A percentile compares a stretch with the other conserved stretches of the same genome.
Conservation (phyloP, 441 rosid genomes). For the Populus tomentosa region DNA sequence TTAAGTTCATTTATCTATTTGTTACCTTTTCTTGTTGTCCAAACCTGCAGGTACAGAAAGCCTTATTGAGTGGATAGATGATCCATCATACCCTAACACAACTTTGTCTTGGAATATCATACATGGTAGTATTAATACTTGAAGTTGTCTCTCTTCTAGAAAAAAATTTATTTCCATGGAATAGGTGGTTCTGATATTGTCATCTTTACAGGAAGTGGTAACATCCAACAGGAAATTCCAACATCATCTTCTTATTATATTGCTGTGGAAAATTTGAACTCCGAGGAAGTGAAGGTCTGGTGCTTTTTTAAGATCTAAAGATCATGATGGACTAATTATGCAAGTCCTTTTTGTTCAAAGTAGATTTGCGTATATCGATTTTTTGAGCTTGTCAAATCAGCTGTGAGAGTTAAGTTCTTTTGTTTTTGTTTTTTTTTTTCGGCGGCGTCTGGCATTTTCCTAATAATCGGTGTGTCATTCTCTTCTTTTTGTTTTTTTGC, state of each 20-base stretch:
- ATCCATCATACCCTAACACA: conserved; percentile 49
- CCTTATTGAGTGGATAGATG: conserved; percentile 49
- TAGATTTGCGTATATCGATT: background rate
- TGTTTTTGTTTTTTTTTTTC: background rate
- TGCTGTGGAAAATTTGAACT: conserved; percentile 46
- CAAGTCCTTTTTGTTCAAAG: background rate
- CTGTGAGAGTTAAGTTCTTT: background rate
- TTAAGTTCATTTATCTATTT: background rate
- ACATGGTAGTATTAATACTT: conserved; percentile 25
- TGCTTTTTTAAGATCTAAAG: background rate
- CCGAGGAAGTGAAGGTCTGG: conserved; percentile 47
- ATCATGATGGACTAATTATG: background rate
- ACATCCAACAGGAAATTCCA: conserved; percentile 36
- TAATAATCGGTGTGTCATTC: background rate
- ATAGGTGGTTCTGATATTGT: conserved; percentile 1
- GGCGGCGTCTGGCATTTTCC: background rate
- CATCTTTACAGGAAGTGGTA: conserved; percentile 39
- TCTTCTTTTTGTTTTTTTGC: background rate
- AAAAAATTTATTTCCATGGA: background rate
- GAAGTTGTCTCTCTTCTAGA: background rate
- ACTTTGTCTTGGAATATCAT: conserved; percentile 60
- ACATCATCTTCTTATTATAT: conserved; percentile 41
- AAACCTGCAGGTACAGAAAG: conserved; percentile 38
- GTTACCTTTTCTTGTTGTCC: background rate
- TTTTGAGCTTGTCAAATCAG: conserved; percentile 1